phyloP scores from a whole-genome alignment of 352 stramenopile species.

The Globisporangium nunn region DNA sequence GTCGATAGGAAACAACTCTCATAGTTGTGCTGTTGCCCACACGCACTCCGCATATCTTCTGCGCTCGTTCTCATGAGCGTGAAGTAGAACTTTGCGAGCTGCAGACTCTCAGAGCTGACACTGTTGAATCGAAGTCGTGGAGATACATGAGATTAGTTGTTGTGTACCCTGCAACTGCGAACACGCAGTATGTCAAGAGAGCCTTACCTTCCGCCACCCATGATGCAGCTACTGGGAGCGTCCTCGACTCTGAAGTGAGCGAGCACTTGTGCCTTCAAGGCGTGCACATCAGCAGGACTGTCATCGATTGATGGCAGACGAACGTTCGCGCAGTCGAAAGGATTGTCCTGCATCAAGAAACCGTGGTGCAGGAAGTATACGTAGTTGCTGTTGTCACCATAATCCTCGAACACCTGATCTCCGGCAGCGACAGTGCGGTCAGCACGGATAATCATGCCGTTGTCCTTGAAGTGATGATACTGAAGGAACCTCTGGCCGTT shows the following conservation, averaged over 20 bases:
- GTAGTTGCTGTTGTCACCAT: conserved; percentile 92
- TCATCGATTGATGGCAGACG: conserved; percentile 18
- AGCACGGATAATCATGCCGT: conserved; percentile 51
- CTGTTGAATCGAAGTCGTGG: conserved; percentile 6
- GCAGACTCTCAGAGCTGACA: conserved; percentile 9
- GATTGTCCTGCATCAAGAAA: conserved; percentile 85
- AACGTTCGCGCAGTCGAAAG: conserved; percentile 83
- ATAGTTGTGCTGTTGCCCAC: conserved; percentile 17
- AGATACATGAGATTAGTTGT: not conserved
- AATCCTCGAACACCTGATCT: conserved; percentile 91
- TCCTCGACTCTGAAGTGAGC: conserved; percentile 27
- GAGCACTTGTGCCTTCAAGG: conserved; percentile 22
- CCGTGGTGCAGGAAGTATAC: conserved; percentile 86
- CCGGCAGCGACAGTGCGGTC: conserved; percentile 33
- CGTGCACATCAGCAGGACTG: conserved; percentile 6
- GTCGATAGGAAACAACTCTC: conserved; percentile 26
- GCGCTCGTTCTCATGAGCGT: conserved; percentile 17
- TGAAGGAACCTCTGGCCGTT: conserved; percentile 54
- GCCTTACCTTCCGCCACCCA: conserved; percentile 21
- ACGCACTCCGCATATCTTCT: conserved; percentile 13
- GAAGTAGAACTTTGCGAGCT: conserved; percentile 27
- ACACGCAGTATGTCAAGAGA: not conserved
- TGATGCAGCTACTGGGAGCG: conserved; percentile 21
- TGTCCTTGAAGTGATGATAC: conserved; percentile 37
- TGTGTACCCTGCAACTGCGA: not conserved